phyloP scores from a whole-genome alignment of 495 filamentous ascomycete genomes.

The Hyaloscypha finlandica region DNA sequence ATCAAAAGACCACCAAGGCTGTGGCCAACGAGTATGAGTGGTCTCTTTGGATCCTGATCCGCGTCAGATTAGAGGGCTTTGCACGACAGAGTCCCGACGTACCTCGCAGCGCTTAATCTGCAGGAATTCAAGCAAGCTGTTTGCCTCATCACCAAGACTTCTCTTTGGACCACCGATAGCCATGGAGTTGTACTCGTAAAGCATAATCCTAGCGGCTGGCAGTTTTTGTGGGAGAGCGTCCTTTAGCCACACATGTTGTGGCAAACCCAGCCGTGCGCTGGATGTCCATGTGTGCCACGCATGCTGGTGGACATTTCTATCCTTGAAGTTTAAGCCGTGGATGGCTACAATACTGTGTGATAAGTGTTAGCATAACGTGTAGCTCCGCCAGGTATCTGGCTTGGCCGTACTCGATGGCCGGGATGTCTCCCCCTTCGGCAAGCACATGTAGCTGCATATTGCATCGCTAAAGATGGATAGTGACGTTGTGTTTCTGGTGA shows the following conservation, averaged over 20 bases:
- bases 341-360: neutral
- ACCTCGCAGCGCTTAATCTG: neutral
- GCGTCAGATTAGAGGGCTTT: neutral
- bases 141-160: neutral
- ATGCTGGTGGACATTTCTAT: neutral
- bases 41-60: conserved; percentile 12
- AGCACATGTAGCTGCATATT: too few species aligned
- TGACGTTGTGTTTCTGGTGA: too few species aligned
- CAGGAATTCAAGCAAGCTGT: neutral
- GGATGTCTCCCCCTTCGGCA: too few species aligned
- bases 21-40: conserved; percentile 26
- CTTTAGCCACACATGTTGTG: neutral
- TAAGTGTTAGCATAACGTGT: too few species aligned
- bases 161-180: neutral
- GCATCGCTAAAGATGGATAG: too few species aligned
- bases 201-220: neutral
- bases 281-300: neutral
- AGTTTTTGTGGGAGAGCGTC: neutral
- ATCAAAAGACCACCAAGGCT: conserved; percentile 29
- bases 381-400: too few species aligned
- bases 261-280: too few species aligned
- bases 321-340: neutral
- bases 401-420: too few species aligned
- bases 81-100: neutral
- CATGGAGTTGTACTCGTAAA: neutral